These are phyloP conservation scores for Vachellia collinsii DNA, from an alignment of 306 rosid species.

Conservation along the genomic window DNA sequence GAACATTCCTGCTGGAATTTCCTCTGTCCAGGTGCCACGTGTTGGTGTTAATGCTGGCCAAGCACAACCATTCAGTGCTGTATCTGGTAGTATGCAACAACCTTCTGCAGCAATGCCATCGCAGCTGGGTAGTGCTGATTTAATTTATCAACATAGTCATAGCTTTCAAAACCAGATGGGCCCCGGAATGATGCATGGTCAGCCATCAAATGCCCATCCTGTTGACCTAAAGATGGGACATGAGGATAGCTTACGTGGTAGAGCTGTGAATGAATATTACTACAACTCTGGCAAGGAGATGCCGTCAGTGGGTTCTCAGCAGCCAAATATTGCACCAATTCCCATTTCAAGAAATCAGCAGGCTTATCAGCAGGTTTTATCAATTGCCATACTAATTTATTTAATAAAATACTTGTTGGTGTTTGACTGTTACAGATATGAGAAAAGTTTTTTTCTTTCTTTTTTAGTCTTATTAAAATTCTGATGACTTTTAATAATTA, in stretches of 20 bases:
- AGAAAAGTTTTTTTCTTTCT: neutral
- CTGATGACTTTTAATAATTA: conserved; percentile 11
- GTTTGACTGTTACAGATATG: conserved; percentile 4
- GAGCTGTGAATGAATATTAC: conserved; percentile 73
- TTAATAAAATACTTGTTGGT: neutral
- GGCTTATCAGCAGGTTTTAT: conserved; percentile 80
- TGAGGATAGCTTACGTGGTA: conserved; percentile 58
- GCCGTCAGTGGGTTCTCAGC: conserved; percentile 59
- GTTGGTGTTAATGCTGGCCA: conserved; percentile 63
- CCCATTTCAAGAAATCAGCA: conserved; percentile 72
- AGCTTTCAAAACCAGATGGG: conserved; percentile 72
- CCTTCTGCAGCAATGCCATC: conserved; percentile 60
- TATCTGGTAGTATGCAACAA: conserved; percentile 59
- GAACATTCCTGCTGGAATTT: conserved; percentile 57
- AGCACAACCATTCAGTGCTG: conserved; percentile 60
- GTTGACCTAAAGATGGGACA: conserved; percentile 58
- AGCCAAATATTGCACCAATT: conserved; percentile 72
- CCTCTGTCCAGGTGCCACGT: conserved; percentile 60
- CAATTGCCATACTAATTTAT: neutral
- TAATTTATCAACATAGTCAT: conserved; percentile 65
- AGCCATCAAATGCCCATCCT: conserved; percentile 66
- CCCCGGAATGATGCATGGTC: conserved; percentile 63
- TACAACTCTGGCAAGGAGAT: conserved; percentile 67
- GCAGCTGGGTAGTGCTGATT: conserved; percentile 67
- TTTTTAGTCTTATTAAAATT: conserved; percentile 2